Evolutionary conservation across 148 eudicot genomes (phyloP).

Genomic region (Salicornia ramosissima): DNA sequence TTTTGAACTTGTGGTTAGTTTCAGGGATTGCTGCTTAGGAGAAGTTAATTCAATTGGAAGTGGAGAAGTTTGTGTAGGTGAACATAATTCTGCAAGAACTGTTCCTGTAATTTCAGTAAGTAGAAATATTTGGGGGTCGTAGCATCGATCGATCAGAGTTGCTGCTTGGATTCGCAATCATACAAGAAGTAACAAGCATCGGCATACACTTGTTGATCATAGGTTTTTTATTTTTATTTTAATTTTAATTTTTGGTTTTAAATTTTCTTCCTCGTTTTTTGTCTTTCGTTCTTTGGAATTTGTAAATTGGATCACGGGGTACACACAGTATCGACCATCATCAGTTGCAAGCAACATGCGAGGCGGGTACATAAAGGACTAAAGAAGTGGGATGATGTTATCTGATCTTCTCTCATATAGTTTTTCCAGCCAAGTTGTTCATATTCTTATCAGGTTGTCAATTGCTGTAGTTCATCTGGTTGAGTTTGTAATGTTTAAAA

Average conservation of each 20-base stretch:
- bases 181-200: constrained; percentile 27
- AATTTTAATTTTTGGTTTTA: no score
- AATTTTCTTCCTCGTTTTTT: constrained; percentile 13
- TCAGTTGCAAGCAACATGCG: constrained; percentile 23
- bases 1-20: constrained; percentile 18
- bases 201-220: constrained; percentile 26
- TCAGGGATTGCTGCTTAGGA: constrained; percentile 73
- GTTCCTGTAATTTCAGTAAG: constrained; percentile 26
- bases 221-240: constrained; percentile 24
- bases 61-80: constrained; percentile 26
- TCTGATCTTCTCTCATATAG: constrained; percentile 30
- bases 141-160: constrained; percentile 21
- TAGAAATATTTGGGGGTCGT: constrained; percentile 26
- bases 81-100: constrained; percentile 20
- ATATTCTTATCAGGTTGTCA: constrained; percentile 29
- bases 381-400: constrained; percentile 30
- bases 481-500: constrained; percentile 30
- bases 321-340: constrained; percentile 29
- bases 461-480: constrained; percentile 26
- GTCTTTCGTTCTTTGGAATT: constrained; percentile 24
- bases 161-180: constrained; percentile 28
- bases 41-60: constrained; percentile 27
- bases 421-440: constrained; percentile 33
- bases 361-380: constrained; percentile 29
- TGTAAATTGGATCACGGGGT: constrained; percentile 32